Evolutionary conservation across 192 early-diverging fungal genomes (phyloP).

Genomic region (Obelidium mucronatum): DNA sequence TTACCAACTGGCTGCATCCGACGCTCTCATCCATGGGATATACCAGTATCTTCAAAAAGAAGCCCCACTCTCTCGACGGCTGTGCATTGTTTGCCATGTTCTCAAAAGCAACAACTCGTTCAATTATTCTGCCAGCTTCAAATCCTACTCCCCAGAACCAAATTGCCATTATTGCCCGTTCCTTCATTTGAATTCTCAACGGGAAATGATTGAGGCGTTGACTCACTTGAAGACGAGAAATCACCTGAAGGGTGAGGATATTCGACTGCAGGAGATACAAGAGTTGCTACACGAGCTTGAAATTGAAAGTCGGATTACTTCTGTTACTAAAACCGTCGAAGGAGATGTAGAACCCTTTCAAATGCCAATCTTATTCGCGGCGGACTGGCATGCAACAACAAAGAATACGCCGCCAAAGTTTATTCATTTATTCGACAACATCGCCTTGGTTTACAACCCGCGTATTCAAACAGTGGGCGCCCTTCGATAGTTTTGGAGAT

Average conservation of each 20-base stretch:
- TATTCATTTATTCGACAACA: not conserved
- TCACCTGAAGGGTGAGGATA: not conserved
- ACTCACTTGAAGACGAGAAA: not conserved
- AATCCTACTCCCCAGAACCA: not conserved
- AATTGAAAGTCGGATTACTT: not conserved
- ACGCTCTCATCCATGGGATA: not conserved
- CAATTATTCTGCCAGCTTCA: not conserved
- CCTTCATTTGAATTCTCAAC: not conserved
- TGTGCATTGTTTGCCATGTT: not conserved
- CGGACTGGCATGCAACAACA: not conserved
- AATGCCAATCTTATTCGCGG: not conserved
- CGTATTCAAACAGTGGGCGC: not conserved
- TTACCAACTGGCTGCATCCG: not conserved
- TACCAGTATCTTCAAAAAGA: not conserved
- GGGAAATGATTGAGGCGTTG: not conserved
- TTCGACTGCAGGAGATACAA: not conserved
- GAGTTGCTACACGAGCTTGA: not conserved
- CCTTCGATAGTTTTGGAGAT: too few relatives aligned
- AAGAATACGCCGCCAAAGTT: not conserved
- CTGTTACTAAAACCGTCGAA: too few relatives aligned
- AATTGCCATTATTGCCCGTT: not conserved
- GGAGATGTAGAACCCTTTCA: too few relatives aligned
- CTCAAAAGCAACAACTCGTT: not conserved
- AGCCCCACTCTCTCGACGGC: not conserved
- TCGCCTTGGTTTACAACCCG: not conserved